Base-by-base conservation (phyloP, 2,329 filamentous ascomycete species). In the Diaporthe citriasiana region DNA sequence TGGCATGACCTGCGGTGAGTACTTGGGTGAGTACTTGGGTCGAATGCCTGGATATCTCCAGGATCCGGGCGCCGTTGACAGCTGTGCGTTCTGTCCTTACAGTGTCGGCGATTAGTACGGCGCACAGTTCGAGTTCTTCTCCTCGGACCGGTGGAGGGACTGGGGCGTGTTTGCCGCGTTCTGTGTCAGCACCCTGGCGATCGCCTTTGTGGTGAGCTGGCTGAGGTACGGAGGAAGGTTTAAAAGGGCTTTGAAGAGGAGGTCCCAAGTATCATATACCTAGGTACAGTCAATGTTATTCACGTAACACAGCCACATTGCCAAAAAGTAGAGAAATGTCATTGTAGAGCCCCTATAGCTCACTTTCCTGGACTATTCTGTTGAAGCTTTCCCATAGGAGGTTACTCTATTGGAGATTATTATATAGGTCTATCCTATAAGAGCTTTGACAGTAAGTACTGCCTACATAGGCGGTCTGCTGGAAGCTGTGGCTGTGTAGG, bases 151-250 rank as follows among this genome's bases (percentile, higher is more conserved):
- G 15, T 63, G 57, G 57, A 63, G 57, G 38, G 57, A 63, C 15
- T 63, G 57, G 57, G 57, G 57, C 15, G 38, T 63, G 3, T 63
- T 63, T 45, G 57, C 38, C 22, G 57, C 57, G 1, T 63, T 63
- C 9, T 63, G 57, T 30, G 57, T 45, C 38, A 63, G 57, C 38
- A 63, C 57, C 1, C 35, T 63, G 57, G 57, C 57, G 25, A 63
- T 63, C 17, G 57, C 57, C 1, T 63, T 63, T 40, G n/a, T 63
- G 38, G 38, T 63, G 38, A 63, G 57, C 57, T 42, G 57, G 40
- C 9, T 63, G 25, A 63, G 57, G 17, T 63, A 63, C 40, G 57
- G 57, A 63, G 57, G 57, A 45, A 7, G 15, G 6, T 22, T 45
- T 38, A 42, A 30, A 25, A 30, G 4, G 1, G 30, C 53, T 13